phyloP scores from a whole-genome alignment of 352 stramenopile genomes.

The Hyaloperonospora arabidopsidis region DNA sequence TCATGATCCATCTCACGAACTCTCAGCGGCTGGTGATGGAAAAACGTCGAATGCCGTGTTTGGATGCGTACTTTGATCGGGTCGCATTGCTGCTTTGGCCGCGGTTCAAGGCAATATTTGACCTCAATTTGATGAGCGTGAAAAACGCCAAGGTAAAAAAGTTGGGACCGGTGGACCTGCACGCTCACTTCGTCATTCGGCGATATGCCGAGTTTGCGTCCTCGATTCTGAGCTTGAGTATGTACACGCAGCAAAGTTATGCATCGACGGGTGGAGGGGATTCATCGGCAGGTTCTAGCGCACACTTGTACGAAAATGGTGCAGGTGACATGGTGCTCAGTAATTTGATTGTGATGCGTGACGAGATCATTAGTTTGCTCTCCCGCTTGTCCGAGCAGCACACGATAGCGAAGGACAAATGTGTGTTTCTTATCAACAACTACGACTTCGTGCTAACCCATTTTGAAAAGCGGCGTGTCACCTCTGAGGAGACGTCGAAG shows the following conservation, averaged over 20 bases:
- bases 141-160: slow-evolving; percentile 83
- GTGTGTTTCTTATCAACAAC: slow-evolving; percentile 98
- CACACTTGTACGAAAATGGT: slow-evolving; percentile 75
- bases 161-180: slow-evolving; percentile 90
- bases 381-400: slow-evolving; percentile 88
- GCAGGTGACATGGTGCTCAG: slow-evolving; percentile 91
- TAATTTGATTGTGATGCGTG: slow-evolving; percentile 80
- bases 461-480: slow-evolving; percentile 91
- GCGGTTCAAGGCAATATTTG: slow-evolving; percentile 94
- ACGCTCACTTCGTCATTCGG: slow-evolving; percentile 94
- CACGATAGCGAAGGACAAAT: slow-evolving; percentile 87
- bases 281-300: slow-evolving; percentile 41
- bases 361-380: slow-evolving; percentile 75
- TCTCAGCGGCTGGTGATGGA: slow-evolving; percentile 76
- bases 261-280: slow-evolving; percentile 18
- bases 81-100: slow-evolving; percentile 94
- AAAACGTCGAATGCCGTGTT: slow-evolving; percentile 77
- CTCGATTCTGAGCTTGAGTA: slow-evolving; percentile 90
- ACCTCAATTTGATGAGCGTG: slow-evolving; percentile 91
- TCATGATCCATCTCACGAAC: slow-evolving; percentile 97
- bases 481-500: slow-evolving; percentile 90
- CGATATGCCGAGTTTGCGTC: slow-evolving; percentile 96
- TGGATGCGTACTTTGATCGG: slow-evolving; percentile 96
- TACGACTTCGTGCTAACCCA: slow-evolving; percentile 93
- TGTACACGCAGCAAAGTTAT: slow-evolving; percentile 49